Conservation (phyloP, 2,329 filamentous ascomycete genomes). For the Hymenoscyphus fructigenus region DNA sequence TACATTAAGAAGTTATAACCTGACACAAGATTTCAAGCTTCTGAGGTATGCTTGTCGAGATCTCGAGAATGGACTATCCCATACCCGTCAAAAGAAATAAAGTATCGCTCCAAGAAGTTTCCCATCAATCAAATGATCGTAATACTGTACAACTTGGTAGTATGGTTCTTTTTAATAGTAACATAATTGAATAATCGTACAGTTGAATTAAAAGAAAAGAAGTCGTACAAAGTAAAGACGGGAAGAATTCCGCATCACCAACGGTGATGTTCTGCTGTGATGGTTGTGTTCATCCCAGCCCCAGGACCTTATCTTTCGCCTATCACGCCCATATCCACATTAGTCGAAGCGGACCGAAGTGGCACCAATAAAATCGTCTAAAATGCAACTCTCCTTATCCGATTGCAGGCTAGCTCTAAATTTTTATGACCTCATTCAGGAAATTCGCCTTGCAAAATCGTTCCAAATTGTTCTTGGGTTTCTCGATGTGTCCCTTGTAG, state of each 20-base stretch:
- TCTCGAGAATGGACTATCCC: background rate
- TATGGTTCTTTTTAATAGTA: too few relatives aligned
- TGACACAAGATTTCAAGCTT: background rate
- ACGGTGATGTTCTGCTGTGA: background rate
- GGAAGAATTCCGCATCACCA: background rate
- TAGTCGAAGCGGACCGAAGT: too few relatives aligned
- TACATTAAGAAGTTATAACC: background rate
- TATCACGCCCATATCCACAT: background rate
- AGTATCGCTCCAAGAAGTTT: too few relatives aligned
- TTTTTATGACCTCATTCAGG: too few relatives aligned
- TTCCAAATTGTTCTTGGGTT: too few relatives aligned
- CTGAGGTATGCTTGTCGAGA: too few relatives aligned
- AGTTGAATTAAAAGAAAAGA: background rate
- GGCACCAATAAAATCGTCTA: background rate
- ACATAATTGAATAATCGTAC: too few relatives aligned
- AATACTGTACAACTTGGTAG: background rate
- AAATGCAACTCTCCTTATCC: background rate
- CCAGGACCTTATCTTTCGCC: constrained; percentile 14
- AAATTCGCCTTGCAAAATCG: too few relatives aligned
- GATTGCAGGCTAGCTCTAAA: background rate
- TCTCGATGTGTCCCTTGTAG: too few relatives aligned
- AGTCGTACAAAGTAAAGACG: background rate
- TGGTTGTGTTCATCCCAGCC: background rate
- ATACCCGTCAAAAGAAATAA: too few relatives aligned
- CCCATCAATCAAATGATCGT: background rate